Evolutionary conservation across 306 rosid species (phyloP).

Genomic region (Hippophae rhamnoides): DNA sequence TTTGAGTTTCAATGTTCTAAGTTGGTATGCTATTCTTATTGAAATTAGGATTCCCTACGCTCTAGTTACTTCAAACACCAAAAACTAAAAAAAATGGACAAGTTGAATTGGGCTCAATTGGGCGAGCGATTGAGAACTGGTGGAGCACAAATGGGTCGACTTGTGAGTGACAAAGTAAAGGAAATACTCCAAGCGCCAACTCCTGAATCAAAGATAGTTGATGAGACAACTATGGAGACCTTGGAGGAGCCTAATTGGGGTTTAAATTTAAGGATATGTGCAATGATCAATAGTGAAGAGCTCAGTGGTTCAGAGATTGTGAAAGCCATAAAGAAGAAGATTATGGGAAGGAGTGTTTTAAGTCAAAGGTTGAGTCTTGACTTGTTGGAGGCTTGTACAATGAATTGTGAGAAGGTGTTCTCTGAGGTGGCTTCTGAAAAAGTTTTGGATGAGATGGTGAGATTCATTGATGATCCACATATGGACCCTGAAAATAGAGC

Average conservation of each 20-base stretch:
- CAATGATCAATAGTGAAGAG: constrained; percentile 48
- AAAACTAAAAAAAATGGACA: constrained; percentile 34
- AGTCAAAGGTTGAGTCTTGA: constrained; percentile 58
- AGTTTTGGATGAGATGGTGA: constrained; percentile 54
- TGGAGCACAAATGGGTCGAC: constrained; percentile 69
- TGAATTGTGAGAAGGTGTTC: constrained; percentile 75
- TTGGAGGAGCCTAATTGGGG: constrained; percentile 69
- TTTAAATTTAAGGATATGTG: constrained; percentile 59
- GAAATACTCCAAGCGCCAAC: constrained; percentile 59
- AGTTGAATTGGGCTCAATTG: constrained; percentile 41
- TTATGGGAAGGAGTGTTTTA: constrained; percentile 30
- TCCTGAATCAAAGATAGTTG: constrained; percentile 68
- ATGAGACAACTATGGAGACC: constrained; percentile 59
- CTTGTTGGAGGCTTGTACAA: constrained; percentile 53
- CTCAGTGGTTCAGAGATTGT: constrained; percentile 57
- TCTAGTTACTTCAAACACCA: no score
- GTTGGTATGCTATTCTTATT: no score
- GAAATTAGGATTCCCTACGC: no score
- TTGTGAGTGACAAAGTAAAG: constrained; percentile 58
- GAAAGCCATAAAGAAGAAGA: constrained; percentile 49
- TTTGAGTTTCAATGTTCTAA: no score
- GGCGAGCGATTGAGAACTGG: constrained; percentile 62
- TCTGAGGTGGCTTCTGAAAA: constrained; percentile 79
- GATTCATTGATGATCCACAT: constrained; percentile 39
- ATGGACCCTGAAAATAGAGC: constrained; percentile 22